These are phyloP conservation scores for Aquilaria sinensis DNA, from an alignment of 345 rosid genomes.

Conservation along the genomic window DNA sequence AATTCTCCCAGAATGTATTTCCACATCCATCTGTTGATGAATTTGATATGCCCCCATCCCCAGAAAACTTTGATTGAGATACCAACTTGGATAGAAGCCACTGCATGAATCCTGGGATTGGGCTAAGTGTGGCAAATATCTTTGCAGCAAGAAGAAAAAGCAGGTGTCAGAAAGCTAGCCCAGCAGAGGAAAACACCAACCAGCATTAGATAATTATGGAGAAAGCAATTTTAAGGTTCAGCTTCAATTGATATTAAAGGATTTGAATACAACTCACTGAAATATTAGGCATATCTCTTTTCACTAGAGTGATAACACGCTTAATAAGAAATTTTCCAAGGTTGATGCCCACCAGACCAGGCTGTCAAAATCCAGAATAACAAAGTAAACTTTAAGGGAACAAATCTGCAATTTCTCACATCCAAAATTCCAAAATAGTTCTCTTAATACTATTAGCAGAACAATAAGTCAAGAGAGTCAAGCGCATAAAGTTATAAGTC, in stretches of 20 bases:
- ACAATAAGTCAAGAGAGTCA: background rate
- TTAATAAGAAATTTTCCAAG: slow-evolving; percentile 92
- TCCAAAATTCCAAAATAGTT: no score
- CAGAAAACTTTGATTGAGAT: slow-evolving; percentile 64
- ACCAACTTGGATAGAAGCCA: slow-evolving; percentile 86
- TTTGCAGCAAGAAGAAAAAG: slow-evolving; percentile 18
- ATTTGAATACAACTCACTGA: slow-evolving; percentile 47
- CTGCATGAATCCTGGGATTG: slow-evolving; percentile 85
- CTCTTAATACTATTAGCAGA: background rate
- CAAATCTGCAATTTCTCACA: background rate
- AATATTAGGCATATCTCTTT: slow-evolving; percentile 83
- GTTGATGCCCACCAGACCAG: slow-evolving; percentile 97
- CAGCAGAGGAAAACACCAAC: background rate
- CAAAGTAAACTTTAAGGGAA: slow-evolving; percentile 9
- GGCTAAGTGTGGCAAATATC: slow-evolving; percentile 94
- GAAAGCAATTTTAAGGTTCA: background rate
- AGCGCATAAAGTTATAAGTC: background rate
- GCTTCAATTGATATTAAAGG: background rate
- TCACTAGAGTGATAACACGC: slow-evolving; percentile 79
- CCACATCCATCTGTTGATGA: slow-evolving; percentile 32
- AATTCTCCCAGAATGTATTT: slow-evolving; percentile 58
- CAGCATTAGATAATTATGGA: background rate
- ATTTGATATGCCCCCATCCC: slow-evolving; percentile 25
- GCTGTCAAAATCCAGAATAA: slow-evolving; percentile 48
- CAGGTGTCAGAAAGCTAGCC: slow-evolving; percentile 5